phyloP scores from a whole-genome alignment of 2,329 filamentous ascomycete species.

The Trichophyton benhamiae region DNA sequence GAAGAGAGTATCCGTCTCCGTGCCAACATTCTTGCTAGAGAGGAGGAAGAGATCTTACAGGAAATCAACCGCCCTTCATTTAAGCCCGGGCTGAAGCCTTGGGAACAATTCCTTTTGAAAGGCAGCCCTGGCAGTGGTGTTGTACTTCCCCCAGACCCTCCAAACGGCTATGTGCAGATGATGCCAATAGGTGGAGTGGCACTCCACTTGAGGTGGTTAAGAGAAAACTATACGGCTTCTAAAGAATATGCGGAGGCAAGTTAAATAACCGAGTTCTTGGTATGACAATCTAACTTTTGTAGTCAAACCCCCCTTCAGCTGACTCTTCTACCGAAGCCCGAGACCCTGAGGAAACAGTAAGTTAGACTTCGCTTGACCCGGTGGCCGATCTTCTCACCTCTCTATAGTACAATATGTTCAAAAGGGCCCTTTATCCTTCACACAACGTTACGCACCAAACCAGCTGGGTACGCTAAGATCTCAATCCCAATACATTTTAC shows the following conservation, averaged over 20 bases:
- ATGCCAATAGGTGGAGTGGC: conserved; percentile 11
- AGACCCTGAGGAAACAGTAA: background rate
- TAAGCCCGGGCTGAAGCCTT: conserved; percentile 7
- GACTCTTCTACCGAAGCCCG: background rate
- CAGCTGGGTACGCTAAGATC: background rate
- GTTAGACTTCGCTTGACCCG: background rate
- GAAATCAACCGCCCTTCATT: conserved; percentile 8
- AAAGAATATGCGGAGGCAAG: conserved; percentile 6
- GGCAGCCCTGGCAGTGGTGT: conserved; percentile 11
- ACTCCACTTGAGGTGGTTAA: too few relatives aligned
- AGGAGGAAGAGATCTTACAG: conserved; percentile 6
- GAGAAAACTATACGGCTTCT: background rate
- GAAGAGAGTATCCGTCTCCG: background rate
- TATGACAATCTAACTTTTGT: background rate
- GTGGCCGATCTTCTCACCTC: background rate
- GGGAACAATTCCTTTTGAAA: conserved; percentile 14
- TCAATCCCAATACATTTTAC: background rate
- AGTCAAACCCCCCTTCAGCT: background rate
- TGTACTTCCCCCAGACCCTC: background rate
- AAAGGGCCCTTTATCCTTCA: background rate
- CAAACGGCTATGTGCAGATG: conserved; percentile 7
- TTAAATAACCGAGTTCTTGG: background rate
- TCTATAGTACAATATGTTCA: background rate
- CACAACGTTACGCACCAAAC: background rate
- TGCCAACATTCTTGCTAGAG: conserved; percentile 6